Evolutionary conservation across 2,329 filamentous ascomycete species (phyloP).

Genomic region (Epichloe hybrida): DNA sequence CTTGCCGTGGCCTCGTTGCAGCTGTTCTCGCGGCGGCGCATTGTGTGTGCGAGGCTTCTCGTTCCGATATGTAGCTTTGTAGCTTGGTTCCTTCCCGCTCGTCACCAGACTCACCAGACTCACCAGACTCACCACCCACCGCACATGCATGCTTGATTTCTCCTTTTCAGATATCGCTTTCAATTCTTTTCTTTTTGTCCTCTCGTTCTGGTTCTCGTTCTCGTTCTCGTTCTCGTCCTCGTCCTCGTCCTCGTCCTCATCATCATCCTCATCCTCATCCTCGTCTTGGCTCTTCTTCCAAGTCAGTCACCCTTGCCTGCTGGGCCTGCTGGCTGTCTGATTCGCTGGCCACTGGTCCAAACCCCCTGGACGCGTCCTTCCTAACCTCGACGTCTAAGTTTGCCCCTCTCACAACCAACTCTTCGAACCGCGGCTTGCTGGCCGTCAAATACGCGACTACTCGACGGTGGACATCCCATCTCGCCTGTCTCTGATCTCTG

Average conservation of each 20-base stretch:
- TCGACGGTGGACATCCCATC: neutral
- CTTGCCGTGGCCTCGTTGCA: too few relatives aligned
- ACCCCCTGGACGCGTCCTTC: neutral
- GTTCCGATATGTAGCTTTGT: neutral
- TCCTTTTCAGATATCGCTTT: neutral
- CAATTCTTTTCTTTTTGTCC: neutral
- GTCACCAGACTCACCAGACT: neutral
- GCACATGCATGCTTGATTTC: neutral
- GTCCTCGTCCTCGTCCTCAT: too few relatives aligned
- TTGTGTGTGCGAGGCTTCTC: too few relatives aligned
- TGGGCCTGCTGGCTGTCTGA: neutral
- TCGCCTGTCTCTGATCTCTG: neutral
- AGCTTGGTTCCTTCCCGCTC: slow-evolving; percentile 2
- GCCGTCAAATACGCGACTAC: neutral
- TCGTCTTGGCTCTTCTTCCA: neutral
- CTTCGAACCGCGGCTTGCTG: neutral
- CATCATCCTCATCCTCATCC: too few relatives aligned
- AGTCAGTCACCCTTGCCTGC: neutral
- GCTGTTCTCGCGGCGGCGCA: too few relatives aligned
- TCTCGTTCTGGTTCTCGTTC: neutral
- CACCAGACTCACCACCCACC: neutral
- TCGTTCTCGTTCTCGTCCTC: too few relatives aligned
- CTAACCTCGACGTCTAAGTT: neutral
- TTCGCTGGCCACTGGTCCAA: neutral
- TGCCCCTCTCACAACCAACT: neutral